Conservation (phyloP, 2,329 filamentous ascomycete species). For the Aspergillus sp. region DNA sequence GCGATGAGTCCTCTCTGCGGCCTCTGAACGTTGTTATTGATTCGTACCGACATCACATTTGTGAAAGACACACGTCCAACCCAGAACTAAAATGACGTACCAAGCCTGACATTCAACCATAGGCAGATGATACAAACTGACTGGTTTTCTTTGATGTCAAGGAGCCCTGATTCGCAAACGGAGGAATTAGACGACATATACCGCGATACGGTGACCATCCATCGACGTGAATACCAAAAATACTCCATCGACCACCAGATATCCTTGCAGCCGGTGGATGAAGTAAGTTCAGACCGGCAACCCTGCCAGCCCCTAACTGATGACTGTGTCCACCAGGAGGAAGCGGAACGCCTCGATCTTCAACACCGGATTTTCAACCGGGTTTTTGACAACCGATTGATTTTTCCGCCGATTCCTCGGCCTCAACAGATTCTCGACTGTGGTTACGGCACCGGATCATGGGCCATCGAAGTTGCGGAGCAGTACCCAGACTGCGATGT, state of each 20-base stretch:
- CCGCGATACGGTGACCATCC: constrained; percentile 58
- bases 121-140: constrained; percentile 24
- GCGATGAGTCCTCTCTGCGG: constrained; percentile 1
- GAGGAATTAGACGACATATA: constrained; percentile 57
- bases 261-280: constrained; percentile 70
- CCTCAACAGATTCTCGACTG: constrained; percentile 67
- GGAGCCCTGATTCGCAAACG: constrained; percentile 48
- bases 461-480: constrained; percentile 68
- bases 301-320: constrained; percentile 12
- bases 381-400: constrained; percentile 65
- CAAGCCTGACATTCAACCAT: constrained; percentile 10
- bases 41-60: neutral
- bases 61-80: neutral
- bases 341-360: constrained; percentile 63
- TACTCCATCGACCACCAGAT: constrained; percentile 64
- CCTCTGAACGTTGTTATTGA: constrained; percentile 2
- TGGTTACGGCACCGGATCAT: constrained; percentile 69
- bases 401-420: constrained; percentile 66
- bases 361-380: constrained; percentile 63
- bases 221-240: constrained; percentile 66
- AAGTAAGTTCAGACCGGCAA: constrained; percentile 49
- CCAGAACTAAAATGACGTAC: constrained; percentile 32
- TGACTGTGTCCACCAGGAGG: constrained; percentile 53
- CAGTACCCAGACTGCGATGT: constrained; percentile 66
- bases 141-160: constrained; percentile 22